Evolutionary conservation across 345 rosid species (phyloP).

Genomic region (Moricandia arvensis): DNA sequence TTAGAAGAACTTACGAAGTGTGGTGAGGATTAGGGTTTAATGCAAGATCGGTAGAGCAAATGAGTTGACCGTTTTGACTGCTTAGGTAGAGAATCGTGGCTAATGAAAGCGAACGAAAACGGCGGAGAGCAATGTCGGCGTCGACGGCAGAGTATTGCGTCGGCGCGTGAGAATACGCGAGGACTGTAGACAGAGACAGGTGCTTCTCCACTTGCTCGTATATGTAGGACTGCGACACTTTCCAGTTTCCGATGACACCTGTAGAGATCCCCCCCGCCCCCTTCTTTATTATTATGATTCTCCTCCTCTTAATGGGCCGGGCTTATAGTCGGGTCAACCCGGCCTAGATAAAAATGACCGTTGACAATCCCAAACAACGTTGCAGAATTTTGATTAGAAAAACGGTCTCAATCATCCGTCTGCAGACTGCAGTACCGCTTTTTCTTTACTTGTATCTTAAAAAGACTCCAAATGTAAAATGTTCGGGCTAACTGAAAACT

Average conservation of each 20-base stretch:
- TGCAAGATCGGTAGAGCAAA: not conserved
- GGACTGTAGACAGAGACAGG: not conserved
- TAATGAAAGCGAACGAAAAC: not conserved
- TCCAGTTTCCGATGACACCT: not conserved
- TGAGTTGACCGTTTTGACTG: not conserved
- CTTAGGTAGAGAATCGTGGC: not conserved
- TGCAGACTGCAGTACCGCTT: no score
- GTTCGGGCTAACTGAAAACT: no score
- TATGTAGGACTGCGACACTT: not conserved
- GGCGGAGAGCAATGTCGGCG: conserved; percentile 1
- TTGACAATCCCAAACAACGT: not conserved
- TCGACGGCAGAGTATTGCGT: not conserved
- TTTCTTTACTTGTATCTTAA: no score
- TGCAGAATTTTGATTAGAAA: no score
- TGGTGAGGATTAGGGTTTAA: conserved; percentile 17
- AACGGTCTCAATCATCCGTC: no score
- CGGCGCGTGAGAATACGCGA: conserved; percentile 33
- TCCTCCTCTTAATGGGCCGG: not conserved
- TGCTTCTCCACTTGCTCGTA: not conserved
- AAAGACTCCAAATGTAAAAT: no score
- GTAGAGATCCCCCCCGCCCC: not conserved
- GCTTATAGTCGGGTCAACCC: not conserved
- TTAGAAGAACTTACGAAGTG: conserved; percentile 13
- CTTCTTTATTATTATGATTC: not conserved
- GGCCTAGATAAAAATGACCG: not conserved